Evolutionary conservation across 306 rosid species (phyloP).

Genomic region (Medicago arabica): DNA sequence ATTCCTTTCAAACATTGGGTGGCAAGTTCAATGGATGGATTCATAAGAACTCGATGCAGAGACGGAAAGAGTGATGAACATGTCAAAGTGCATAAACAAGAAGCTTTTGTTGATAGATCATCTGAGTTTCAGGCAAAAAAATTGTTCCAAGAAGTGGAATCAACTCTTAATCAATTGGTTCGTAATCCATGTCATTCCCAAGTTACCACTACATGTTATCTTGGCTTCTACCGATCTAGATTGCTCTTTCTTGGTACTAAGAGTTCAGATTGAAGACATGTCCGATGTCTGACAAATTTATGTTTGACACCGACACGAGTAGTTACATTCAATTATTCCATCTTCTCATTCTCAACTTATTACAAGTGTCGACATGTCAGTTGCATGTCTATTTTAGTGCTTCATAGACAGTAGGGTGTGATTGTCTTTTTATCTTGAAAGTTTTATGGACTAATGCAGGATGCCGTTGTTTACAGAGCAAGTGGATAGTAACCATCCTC

Average conservation of each 20-base stretch:
- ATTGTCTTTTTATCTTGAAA: not conserved
- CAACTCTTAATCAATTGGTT: conserved; percentile 72
- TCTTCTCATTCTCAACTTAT: no score
- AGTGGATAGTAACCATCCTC: conserved; percentile 70
- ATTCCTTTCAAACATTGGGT: conserved; percentile 43
- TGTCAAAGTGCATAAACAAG: conserved; percentile 60
- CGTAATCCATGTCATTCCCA: conserved; percentile 26
- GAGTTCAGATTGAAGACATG: no score
- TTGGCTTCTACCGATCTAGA: no score
- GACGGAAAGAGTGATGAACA: conserved; percentile 51
- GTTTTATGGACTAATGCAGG: not conserved
- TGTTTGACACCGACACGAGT: no score
- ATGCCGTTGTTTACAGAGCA: conserved; percentile 65
- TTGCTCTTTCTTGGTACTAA: no score
- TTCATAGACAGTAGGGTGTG: not conserved
- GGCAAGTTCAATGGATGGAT: conserved; percentile 49
- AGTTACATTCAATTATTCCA: no score
- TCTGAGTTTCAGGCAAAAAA: conserved; percentile 38
- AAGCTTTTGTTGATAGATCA: conserved; percentile 54
- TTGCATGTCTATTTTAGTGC: no score
- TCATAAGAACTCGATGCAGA: conserved; percentile 41
- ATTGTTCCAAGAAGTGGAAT: conserved; percentile 48
- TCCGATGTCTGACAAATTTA: no score
- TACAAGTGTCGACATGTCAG: not conserved
- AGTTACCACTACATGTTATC: no score